Conservation (phyloP, 1,284 basidiomycete species). For the Apiotrichum gamsii region DNA sequence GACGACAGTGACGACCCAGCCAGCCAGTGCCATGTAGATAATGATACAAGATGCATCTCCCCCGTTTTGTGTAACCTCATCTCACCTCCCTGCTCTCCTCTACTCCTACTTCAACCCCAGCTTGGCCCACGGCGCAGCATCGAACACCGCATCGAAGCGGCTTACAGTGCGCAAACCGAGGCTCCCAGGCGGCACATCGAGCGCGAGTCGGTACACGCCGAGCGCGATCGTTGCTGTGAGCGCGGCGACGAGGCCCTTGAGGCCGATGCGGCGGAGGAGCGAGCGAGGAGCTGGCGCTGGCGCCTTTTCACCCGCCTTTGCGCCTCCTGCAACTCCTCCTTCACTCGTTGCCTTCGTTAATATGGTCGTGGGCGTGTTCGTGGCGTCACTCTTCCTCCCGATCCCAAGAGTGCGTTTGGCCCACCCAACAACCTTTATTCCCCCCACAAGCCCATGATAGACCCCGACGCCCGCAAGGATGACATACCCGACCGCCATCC, state of each 20-base stretch:
- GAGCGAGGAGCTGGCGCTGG: too few relatives aligned
- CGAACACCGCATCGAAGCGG: conserved; percentile 33
- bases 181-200: conserved; percentile 20
- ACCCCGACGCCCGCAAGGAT: conserved; percentile 20
- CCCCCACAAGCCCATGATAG: conserved; percentile 30
- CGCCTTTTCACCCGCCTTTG: background rate
- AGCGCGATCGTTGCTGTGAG: conserved; percentile 26
- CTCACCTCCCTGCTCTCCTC: too few relatives aligned
- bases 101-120: too few relatives aligned
- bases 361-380: background rate
- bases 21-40: background rate
- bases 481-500: conserved; percentile 24
- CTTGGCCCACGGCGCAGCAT: conserved; percentile 19
- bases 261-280: too few relatives aligned
- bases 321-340: conserved; percentile 1
- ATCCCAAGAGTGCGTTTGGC: conserved; percentile 14
- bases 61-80: too few relatives aligned
- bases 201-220: conserved; percentile 27
- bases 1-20: background rate
- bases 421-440: conserved; percentile 38
- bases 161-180: conserved; percentile 20
- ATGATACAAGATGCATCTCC: conserved; percentile 3
- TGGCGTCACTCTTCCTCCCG: background rate
- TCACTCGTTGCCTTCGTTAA: too few relatives aligned
- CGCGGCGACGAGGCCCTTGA: conserved; percentile 22